Base-by-base conservation (phyloP, 768 basidiomycete genomes). In the Tylopilus subfusipes region DNA sequence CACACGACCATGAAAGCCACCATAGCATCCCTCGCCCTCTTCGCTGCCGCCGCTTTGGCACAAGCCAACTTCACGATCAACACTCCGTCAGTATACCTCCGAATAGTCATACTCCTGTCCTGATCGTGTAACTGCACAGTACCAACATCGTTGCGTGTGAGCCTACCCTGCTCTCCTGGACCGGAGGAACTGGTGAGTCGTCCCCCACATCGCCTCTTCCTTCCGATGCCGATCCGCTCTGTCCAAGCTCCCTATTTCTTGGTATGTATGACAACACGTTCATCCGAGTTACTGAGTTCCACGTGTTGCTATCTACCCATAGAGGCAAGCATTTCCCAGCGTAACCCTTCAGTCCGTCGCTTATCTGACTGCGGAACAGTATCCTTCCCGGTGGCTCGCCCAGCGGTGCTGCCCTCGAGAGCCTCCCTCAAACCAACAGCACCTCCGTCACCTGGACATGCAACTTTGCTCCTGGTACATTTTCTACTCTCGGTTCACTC, bases 21-120 rank as follows among this genome's bases (percentile, higher is more conserved):
- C 51, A 11, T 72, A 53, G 63, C 74, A 45, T 63, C 76, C 50
- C 52, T 81, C 61, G 72, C 71, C 40, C 69, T 82, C 59, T 66
- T 78, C 58, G 73, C 71, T 43, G 67, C 70, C 47, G 68, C 69
- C 30, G 82, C 69, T 46, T 39, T 75, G 24, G 84, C 79, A 18
- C 82, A 82, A 63, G 16, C 3, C 31, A 80, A 79, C 64, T 63
- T 83, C 59, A 72, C 60, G 1, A 74, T 90, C 67, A 84, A 87
- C 67, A 92, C 89, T 34, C 89, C 89, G 88, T 90, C 60, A 64
- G 87, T 78, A 31, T 8, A 24, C 9, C 16, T 12, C 14, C 38
- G 22, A 25, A 33, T 36, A 3, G 47, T 1, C 14, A 18, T 7
- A 34, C 19, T 13, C 39, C 5, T 10, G 24, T 39, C 44, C 47